phyloP scores from a whole-genome alignment of 306 rosid species.

The Astragalus membranaceus region DNA sequence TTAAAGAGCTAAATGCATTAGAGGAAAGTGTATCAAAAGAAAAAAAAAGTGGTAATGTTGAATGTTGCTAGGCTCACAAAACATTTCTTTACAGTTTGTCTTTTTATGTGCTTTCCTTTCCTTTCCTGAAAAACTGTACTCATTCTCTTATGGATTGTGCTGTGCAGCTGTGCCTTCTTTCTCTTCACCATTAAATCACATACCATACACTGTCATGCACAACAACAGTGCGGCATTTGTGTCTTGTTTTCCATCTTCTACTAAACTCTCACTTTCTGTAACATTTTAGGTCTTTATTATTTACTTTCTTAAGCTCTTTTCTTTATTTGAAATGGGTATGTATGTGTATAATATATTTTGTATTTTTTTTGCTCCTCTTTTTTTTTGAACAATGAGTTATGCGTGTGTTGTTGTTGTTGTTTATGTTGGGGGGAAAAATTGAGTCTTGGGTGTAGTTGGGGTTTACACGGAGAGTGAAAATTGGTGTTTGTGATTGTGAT shows the following conservation, averaged over 20 bases:
- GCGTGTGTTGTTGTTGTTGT: slow-evolving; percentile 21
- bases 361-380: not conserved
- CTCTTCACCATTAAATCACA: too few relatives aligned
- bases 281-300: slow-evolving; percentile 12
- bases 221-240: slow-evolving; percentile 5
- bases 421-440: slow-evolving; percentile 15
- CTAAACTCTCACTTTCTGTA: slow-evolving; percentile 16
- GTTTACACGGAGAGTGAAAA: slow-evolving; percentile 77
- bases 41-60: slow-evolving; percentile 11
- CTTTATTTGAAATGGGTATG: slow-evolving; percentile 18
- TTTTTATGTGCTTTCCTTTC: slow-evolving; percentile 16
- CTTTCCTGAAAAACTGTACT: not conserved
- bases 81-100: slow-evolving; percentile 35
- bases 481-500: slow-evolving; percentile 50
- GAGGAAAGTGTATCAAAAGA: slow-evolving; percentile 16
- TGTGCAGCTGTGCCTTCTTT: not conserved
- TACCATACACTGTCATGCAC: too few relatives aligned
- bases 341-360: not conserved
- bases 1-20: slow-evolving; percentile 4
- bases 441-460: slow-evolving; percentile 65
- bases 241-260: slow-evolving; percentile 30
- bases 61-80: not conserved
- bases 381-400: not conserved
- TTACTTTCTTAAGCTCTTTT: not conserved
- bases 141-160: not conserved